Evolutionary conservation across 2,329 filamentous ascomycete species (phyloP).

Genomic region (Xylariomycetidae sp.): DNA sequence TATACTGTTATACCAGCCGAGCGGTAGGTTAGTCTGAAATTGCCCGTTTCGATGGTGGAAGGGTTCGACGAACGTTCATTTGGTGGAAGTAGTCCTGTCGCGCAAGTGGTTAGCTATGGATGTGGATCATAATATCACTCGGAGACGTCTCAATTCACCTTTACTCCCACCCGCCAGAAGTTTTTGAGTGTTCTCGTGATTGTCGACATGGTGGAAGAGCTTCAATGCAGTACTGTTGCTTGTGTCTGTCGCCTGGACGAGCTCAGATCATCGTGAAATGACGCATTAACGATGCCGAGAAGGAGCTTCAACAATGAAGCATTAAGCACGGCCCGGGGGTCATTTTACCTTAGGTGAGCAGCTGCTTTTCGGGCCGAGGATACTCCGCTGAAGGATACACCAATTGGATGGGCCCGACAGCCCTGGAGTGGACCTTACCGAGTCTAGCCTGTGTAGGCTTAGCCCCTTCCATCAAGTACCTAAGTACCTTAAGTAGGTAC

Average conservation of each 20-base stretch:
- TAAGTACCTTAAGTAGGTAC: conserved; percentile 2
- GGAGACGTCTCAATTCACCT: conserved; percentile 57
- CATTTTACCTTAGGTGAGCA: no score
- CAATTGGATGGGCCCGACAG: no score
- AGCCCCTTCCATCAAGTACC: conserved; percentile 3
- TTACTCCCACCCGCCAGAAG: conserved; percentile 80
- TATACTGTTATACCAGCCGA: conserved; percentile 53
- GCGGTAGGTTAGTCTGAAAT: conserved; percentile 90
- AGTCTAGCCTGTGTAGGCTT: no score
- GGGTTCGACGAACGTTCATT: conserved; percentile 72
- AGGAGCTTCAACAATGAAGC: no score
- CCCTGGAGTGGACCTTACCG: no score
- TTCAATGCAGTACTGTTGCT: conserved; percentile 13
- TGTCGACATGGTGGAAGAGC: conserved; percentile 73
- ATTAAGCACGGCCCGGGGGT: no score
- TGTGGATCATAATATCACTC: no score
- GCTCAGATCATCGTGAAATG: no score
- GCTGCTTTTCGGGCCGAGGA: no score
- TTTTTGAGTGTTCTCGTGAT: conserved; percentile 81
- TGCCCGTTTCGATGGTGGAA: conserved; percentile 55
- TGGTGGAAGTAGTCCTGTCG: conserved; percentile 83
- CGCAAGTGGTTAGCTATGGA: conserved; percentile 33
- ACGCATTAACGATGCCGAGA: no score
- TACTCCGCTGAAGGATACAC: no score
- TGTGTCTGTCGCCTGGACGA: background rate